Evolutionary conservation across 805 yeast species (phyloP).

Genomic region (Candida pseudofarinosa): DNA sequence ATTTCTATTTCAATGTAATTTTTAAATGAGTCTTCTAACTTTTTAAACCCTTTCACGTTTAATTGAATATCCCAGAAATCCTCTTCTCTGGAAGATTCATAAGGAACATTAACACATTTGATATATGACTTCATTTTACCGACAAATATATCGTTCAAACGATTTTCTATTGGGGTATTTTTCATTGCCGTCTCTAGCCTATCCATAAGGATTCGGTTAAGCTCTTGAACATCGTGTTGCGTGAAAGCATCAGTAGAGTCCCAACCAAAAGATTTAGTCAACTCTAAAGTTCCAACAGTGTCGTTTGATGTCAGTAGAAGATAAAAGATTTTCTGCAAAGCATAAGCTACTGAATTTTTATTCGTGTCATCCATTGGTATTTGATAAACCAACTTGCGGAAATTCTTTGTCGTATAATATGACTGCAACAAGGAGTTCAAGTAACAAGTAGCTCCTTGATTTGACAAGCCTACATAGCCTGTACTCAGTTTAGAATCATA

Average conservation of each 20-base stretch:
- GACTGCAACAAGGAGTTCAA: constrained; percentile 89
- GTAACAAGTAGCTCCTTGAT: constrained; percentile 98
- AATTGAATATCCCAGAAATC: constrained; percentile 98
- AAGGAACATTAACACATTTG: constrained; percentile 88
- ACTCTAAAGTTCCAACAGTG: constrained; percentile 79
- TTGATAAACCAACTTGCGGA: constrained; percentile 80
- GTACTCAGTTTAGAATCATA: constrained; percentile 85
- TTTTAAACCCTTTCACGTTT: constrained; percentile 79
- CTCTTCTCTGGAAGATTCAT: constrained; percentile 86
- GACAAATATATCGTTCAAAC: constrained; percentile 76
- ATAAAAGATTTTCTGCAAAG: constrained; percentile 85
- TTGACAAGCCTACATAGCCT: constrained; percentile 88
- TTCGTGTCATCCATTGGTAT: constrained; percentile 70
- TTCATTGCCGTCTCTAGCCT: constrained; percentile 87
- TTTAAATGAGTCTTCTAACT: constrained; percentile 70
- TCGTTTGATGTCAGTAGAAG: constrained; percentile 66
- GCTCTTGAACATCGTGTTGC: constrained; percentile 97
- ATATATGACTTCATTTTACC: constrained; percentile 96
- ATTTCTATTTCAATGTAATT: constrained; percentile 87
- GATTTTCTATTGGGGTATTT: constrained; percentile 61
- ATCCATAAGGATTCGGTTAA: constrained; percentile 94
- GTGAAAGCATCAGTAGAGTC: constrained; percentile 91
- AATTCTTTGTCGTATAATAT: constrained; percentile 76
- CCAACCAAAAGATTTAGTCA: constrained; percentile 96
- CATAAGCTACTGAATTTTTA: constrained; percentile 62